Evolutionary conservation across 352 stramenopile genomes (phyloP), one percentile per base, ranked within the genome.

Genomic region (Pilasporangium apinafurcum): DNA sequence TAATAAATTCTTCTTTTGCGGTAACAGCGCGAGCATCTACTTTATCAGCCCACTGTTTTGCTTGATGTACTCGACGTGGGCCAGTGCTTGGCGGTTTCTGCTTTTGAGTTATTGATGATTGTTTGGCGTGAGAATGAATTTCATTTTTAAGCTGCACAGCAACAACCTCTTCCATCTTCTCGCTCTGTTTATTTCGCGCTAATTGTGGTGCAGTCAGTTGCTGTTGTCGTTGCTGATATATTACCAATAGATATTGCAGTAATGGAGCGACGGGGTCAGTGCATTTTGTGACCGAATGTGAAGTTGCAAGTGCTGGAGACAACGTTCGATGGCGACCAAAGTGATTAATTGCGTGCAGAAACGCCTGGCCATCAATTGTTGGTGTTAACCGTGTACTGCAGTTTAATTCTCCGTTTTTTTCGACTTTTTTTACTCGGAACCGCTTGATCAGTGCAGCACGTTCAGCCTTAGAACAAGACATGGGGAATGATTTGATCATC

Each of bases 201-300:
- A 8, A 8, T 2, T 22, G 16, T 1, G 12, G 34, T 18, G 37
- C 18, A 1, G 5, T 27, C 8, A 25, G 13, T 41, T 30, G 33
- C 8, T 49, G 41, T 20, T 52, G 43, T 13, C 72, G 49, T 5
- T 66, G 42, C 13, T 52, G 25, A 35, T 69, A 48, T 2, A 70
- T 32, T 24, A 85, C 45, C 14, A 58, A 52, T 6, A 85, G 54
- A 51, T 81, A 85, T 36, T 78, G 64, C 17, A 85, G 48, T 44
- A 86, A 64, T 3, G 56, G 58, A 0, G 60, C 53, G 8, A 71
- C 56, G 6, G 44, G 50, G 18, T 68, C 58, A 7, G 44, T 51
- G 14, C 53, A 49, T n/a, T 78, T 80, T 2, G 40, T 44, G 0
- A 69, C 46, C 13, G 49, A 28, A 20, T 41, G 52, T 16, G 49